Base-by-base conservation (phyloP, 495 filamentous ascomycete species). In the Aspergillus bridgeri region DNA sequence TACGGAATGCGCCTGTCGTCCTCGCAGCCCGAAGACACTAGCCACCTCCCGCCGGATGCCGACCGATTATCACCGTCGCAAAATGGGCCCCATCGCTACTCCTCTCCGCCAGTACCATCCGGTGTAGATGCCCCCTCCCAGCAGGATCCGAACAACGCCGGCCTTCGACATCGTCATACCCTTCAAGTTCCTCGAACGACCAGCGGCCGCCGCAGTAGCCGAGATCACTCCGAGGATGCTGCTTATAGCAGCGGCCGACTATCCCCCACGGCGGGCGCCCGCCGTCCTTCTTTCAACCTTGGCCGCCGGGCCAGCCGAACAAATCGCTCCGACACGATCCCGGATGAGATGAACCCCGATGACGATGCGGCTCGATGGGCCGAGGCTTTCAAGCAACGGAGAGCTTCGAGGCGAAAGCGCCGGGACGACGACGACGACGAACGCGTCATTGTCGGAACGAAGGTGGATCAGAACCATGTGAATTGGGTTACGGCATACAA, bases 401-500 rank as follows among this genome's bases (percentile, higher is more conserved):
- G 93, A 57, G 92, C 91, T 38, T 93, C 88, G 65, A 90, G 86
- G 71, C 81, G 86, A 67, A 87, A 83, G 70, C 81, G 83, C 59
- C 87, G 87, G 63, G 93, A 97, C 58, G 88, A 95, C 27, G 92
- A 96, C 60, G 89, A 96, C 58, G 95, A 98, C 62, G 94, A 97
- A 61, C 81, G 91, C 54, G 92, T 96, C 33, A 82, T 95, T 52
- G 92, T 99, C n/a, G 94, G 94, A 49, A 98, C 92, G 21, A 97
- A 96, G 73, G 94, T 99, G 38, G 94, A 98, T 69, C 92, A 96
- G 75, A 89, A 90, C 64, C 94, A 99, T 70, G 90, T 89, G 49
- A 99, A 99, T 72, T 99, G 91, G 86, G 91, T 96, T 19, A 97
- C 90, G 6, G 92, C 95, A 33, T 99, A 99, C 74, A 98, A 99